Evolutionary conservation across 441 rosid genomes (phyloP).

Genomic region (Eruca vesicaria): DNA sequence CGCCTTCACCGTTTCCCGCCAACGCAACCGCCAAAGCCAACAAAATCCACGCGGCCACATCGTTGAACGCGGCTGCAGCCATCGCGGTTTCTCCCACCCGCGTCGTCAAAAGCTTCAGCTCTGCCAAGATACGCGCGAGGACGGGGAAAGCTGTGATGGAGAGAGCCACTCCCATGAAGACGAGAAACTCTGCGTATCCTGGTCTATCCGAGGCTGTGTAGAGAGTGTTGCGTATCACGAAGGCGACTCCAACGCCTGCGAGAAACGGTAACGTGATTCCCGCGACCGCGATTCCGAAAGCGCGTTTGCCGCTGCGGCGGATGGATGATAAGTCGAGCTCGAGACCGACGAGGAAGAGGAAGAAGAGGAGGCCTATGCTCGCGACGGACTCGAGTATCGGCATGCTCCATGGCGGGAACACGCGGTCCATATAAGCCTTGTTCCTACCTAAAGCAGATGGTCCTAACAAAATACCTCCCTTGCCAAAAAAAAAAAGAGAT

Average conservation of each 20-base stretch:
- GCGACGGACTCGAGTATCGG: constrained; percentile 66
- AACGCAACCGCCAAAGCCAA: constrained; percentile 56
- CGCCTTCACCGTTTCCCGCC: constrained; percentile 41
- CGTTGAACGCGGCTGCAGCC: constrained; percentile 73
- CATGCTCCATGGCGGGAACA: constrained; percentile 62
- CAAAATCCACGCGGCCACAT: constrained; percentile 61
- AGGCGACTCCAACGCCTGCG: constrained; percentile 56
- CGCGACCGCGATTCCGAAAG: constrained; percentile 56
- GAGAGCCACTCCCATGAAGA: constrained; percentile 62
- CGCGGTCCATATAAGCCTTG: constrained; percentile 37
- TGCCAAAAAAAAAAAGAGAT: background rate
- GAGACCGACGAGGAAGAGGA: constrained; percentile 71
- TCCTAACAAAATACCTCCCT: constrained; percentile 70
- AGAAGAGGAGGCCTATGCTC: constrained; percentile 66
- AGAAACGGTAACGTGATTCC: constrained; percentile 63
- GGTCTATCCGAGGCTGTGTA: constrained; percentile 43
- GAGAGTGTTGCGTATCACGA: constrained; percentile 42
- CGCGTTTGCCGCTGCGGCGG: constrained; percentile 54
- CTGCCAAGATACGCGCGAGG: constrained; percentile 60
- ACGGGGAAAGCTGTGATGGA: constrained; percentile 73
- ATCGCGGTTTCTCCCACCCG: constrained; percentile 61
- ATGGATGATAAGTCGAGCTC: constrained; percentile 60
- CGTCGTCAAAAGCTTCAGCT: constrained; percentile 61
- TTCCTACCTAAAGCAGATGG: constrained; percentile 67
- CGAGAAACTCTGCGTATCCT: constrained; percentile 43